Percentiles rank a stretch among this genome's conserved stretches.
These are phyloP conservation scores for Blastocystis sp. DNA, from an alignment of 352 stramenopile species.

Conservation along the genomic window DNA sequence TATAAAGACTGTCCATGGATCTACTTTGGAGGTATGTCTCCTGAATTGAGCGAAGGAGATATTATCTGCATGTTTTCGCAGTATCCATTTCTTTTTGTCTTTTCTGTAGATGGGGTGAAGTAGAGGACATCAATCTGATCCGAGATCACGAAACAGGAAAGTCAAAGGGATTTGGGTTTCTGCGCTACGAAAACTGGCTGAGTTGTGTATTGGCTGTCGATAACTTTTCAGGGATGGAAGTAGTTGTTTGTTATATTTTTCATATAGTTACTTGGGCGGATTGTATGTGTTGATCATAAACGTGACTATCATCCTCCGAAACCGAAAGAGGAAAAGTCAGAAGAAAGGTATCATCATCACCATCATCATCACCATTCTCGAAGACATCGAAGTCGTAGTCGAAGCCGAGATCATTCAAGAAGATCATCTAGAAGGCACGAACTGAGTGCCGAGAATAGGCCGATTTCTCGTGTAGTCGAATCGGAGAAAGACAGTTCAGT, in stretches of 20 bases:
- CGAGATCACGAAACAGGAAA: conserved; percentile 78
- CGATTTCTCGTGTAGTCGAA: no score
- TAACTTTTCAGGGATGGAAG: conserved; percentile 72
- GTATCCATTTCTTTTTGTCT: conserved; percentile 63
- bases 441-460: no score
- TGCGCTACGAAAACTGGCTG: conserved; percentile 78
- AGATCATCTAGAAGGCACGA: no score
- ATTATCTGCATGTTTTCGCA: conserved; percentile 79
- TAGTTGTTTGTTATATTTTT: neutral
- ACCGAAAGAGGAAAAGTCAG: neutral
- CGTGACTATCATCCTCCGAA: conserved; percentile 42
- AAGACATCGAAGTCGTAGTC: neutral
- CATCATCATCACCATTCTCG: neutral
- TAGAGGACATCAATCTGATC: conserved; percentile 79
- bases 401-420: neutral
- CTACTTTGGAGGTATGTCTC: conserved; percentile 73
- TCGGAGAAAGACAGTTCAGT: no score
- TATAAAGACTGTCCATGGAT: conserved; percentile 76
- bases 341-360: neutral
- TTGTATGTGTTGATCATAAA: conserved; percentile 55
- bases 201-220: conserved; percentile 78
- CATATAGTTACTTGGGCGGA: conserved; percentile 35
- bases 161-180: conserved; percentile 78
- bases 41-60: conserved; percentile 77
- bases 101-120: conserved; percentile 68